These are phyloP conservation scores for Angomonas deanei DNA, from an alignment of 208 protist species.

Conservation along the genomic window DNA sequence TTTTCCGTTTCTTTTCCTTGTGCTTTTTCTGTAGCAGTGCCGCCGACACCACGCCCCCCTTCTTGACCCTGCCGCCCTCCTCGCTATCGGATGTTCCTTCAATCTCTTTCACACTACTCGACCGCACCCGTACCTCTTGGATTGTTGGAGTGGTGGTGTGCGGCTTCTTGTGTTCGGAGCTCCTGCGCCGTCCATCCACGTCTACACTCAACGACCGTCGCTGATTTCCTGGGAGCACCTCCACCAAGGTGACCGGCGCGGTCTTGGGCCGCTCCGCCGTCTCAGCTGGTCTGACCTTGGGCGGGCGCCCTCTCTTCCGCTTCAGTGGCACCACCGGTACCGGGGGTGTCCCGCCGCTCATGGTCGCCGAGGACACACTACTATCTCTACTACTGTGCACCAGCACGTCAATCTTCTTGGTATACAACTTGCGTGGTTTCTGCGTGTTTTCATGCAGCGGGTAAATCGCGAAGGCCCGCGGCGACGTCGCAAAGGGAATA, in stretches of 20 bases:
- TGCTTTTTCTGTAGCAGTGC: neutral
- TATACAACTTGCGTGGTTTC: neutral
- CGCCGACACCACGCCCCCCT: too few relatives aligned
- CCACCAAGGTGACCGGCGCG: neutral
- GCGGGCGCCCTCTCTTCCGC: conserved; percentile 56
- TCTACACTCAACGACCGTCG: too few relatives aligned
- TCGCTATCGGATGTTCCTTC: too few relatives aligned
- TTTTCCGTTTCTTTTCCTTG: neutral
- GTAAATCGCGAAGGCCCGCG: neutral
- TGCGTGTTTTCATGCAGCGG: neutral
- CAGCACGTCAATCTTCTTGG: neutral
- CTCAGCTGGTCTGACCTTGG: too few relatives aligned
- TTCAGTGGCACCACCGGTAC: conserved; percentile 31
- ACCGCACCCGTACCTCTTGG: too few relatives aligned
- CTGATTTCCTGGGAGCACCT: neutral
- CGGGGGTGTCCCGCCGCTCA: neutral
- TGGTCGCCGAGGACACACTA: neutral
- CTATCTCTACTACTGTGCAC: neutral
- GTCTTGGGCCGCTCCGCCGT: neutral
- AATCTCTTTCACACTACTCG: too few relatives aligned
- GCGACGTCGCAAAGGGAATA: neutral
- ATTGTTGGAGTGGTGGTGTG: too few relatives aligned
- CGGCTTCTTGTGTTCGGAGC: too few relatives aligned
- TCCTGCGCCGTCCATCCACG: too few relatives aligned
- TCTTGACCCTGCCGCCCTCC: too few relatives aligned